A percentile compares a stretch with the other conserved stretches of the same genome.
Evolutionary conservation across 1,284 basidiomycete genomes (phyloP).

Genomic region (Sporisorium reilianum): DNA sequence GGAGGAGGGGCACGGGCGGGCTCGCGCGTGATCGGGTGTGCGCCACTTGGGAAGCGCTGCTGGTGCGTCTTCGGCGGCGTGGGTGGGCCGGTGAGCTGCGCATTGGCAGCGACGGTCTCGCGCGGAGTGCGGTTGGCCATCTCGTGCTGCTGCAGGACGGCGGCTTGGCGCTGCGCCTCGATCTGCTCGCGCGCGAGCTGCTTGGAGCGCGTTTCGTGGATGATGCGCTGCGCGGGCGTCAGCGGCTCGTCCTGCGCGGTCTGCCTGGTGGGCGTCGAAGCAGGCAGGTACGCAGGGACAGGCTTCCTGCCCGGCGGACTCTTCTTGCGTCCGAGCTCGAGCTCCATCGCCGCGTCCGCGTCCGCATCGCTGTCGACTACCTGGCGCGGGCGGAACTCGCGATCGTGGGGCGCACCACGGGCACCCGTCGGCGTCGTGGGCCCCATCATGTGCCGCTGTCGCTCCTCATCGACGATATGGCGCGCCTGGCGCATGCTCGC

Average conservation of each 20-base stretch:
- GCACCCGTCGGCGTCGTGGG: slow-evolving; percentile 16
- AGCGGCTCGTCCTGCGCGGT: slow-evolving; percentile 29
- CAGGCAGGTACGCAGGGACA: slow-evolving; percentile 34
- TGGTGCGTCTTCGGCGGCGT: slow-evolving; percentile 36
- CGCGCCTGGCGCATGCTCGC: slow-evolving; percentile 57
- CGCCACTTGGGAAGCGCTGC: slow-evolving; percentile 36
- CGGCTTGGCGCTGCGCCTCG: slow-evolving; percentile 35
- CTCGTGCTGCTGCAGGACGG: slow-evolving; percentile 3
- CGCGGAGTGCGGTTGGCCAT: background rate
- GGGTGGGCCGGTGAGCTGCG: slow-evolving; percentile 15
- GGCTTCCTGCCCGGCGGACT: slow-evolving; percentile 58
- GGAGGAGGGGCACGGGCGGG: slow-evolving; percentile 4
- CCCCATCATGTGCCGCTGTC: slow-evolving; percentile 38
- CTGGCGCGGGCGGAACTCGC: slow-evolving; percentile 29
- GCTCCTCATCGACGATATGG: slow-evolving; percentile 63
- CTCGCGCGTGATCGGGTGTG: slow-evolving; percentile 39
- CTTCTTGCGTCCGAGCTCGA: slow-evolving; percentile 37
- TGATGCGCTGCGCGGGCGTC: slow-evolving; percentile 62
- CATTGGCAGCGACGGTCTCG: background rate
- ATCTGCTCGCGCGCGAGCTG: slow-evolving; percentile 49
- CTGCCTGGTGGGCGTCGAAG: slow-evolving; percentile 15
- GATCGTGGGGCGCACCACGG: slow-evolving; percentile 10
- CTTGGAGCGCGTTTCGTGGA: slow-evolving; percentile 57
- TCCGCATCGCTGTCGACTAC: slow-evolving; percentile 29
- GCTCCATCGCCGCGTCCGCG: slow-evolving; percentile 21